Evolutionary conservation across 805 yeast species (phyloP), one percentile per base, ranked within the genome.

Genomic region (Schwanniomyces pseudopolymorphus): DNA sequence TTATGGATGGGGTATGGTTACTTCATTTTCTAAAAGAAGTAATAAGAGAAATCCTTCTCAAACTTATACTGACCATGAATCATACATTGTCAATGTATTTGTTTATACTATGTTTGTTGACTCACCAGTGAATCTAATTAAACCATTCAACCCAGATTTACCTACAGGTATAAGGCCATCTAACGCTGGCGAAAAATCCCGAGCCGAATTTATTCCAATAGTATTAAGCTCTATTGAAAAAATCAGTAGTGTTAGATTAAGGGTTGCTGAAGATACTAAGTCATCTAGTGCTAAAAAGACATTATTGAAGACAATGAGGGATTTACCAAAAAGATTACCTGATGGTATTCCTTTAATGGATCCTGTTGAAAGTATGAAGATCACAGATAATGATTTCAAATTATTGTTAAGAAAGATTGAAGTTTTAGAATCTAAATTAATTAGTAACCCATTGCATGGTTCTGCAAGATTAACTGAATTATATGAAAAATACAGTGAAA

Each of bases 1-100:
- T 50, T 95, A 90, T 63, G 97, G 97, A n/a, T 94, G 99, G 99
- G 97, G 92, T 47, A 86, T 88, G 61, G 94, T 91, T 10, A 82
- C 87, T 9, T 81, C 83, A 40, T 87, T 84, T 56, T 74, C 80
- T 36, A 91, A 89, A 66, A 78, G 98, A 62, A 67, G 69, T 40
- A 80, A 73, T 58, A 85, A 82, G 58, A 77, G 86, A 60, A 76
- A 79, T 53, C 79, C 80, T 19, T 57, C 77, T 9, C 82, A 79
- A 45, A 72, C 70, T 1, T 89, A 71, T 63, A 75, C 85, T 14
- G 97, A 91, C 55, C 97, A 92, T 63, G 96, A 94, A 61, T 81
- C 96, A 0, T 92, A 89, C 63, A 74, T 94, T 50, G 91, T 91
- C 9, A 87, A 84, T 52, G 97, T 90, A 9, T 80, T 94, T 47